A percentile compares a stretch with the other conserved stretches of the same genome.
phyloP scores from a whole-genome alignment of 768 basidiomycete species.

The Hericium rajendrae region DNA sequence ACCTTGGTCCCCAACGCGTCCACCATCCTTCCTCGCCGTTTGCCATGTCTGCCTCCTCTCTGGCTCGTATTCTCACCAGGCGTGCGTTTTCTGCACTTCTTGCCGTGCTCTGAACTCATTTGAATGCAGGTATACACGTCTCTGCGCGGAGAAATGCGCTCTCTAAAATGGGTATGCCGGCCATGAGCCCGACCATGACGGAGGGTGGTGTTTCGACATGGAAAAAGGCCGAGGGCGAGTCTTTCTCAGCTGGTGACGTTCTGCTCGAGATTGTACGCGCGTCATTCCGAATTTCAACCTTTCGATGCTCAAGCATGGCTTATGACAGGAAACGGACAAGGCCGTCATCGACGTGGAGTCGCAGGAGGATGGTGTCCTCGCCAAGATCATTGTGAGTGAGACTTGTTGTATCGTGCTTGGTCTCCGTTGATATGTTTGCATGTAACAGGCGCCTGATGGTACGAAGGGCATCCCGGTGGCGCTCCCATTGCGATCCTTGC shows the following conservation, averaged over 20 bases:
- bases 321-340: constrained; percentile 93
- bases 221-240: constrained; percentile 95
- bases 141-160: constrained; percentile 74
- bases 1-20: neutral
- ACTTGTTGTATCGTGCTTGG: neutral
- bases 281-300: constrained; percentile 5
- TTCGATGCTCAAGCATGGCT: constrained; percentile 7
- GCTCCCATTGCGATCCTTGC: constrained; percentile 83
- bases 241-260: constrained; percentile 85
- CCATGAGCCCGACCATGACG: constrained; percentile 99
- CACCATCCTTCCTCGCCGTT: constrained; percentile 8
- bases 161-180: constrained; percentile 88
- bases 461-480: constrained; percentile 84
- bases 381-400: constrained; percentile 83
- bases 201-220: constrained; percentile 97
- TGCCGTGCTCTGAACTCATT: constrained; percentile 29
- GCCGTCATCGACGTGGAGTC: constrained; percentile 99
- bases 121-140: constrained; percentile 61
- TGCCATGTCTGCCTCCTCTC: constrained; percentile 46
- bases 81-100: constrained; percentile 58
- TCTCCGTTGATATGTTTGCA: neutral
- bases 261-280: constrained; percentile 83
- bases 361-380: constrained; percentile 93
- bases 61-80: constrained; percentile 58
- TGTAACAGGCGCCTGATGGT: constrained; percentile 63